A percentile compares a stretch with the other conserved stretches of the same genome.
phyloP scores from a whole-genome alignment of 305 asterid species.

The Solanum hybrid region DNA sequence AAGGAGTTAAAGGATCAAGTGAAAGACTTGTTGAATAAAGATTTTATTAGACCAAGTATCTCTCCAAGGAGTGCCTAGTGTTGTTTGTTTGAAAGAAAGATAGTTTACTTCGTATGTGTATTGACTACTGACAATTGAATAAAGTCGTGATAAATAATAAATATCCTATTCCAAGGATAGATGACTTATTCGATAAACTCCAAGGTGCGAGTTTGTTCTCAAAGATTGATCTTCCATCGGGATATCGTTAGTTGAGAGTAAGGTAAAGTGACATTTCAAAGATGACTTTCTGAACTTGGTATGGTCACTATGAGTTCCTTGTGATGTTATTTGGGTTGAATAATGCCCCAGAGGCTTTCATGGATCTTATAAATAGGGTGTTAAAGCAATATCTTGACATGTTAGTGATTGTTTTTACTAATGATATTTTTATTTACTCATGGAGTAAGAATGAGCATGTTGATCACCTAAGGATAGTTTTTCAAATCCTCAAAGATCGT shows the following conservation, averaged over 20 bases:
- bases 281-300: background rate
- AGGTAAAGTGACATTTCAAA: background rate
- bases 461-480: background rate
- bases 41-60: background rate
- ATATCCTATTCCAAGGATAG: background rate
- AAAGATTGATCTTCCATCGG: background rate
- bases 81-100: background rate
- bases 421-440: background rate
- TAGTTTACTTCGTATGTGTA: background rate
- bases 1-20: background rate
- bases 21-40: background rate
- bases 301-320: background rate
- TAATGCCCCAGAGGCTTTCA: background rate
- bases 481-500: background rate
- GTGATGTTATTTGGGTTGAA: background rate
- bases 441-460: background rate
- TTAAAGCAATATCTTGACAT: background rate
- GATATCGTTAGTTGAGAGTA: background rate
- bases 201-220: background rate
- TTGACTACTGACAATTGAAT: background rate
- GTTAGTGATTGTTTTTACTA: background rate
- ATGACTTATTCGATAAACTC: background rate
- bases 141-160: background rate
- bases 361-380: background rate
- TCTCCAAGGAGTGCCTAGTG: background rate